Evolutionary conservation across 2,329 filamentous ascomycete species (phyloP).

Genomic region (Microdochium nivale): DNA sequence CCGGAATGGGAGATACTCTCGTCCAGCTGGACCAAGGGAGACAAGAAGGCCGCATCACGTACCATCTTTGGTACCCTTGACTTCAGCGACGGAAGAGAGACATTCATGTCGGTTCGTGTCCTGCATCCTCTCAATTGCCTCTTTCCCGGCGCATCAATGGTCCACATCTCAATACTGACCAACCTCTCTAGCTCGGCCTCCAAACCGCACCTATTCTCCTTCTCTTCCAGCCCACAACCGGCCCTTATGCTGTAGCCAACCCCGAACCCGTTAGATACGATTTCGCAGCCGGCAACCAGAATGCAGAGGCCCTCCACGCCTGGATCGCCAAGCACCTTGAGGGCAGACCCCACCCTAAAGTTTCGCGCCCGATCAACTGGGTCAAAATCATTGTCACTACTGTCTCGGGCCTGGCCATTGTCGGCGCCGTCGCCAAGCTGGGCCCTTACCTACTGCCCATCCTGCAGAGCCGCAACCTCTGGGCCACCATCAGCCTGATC

Average conservation of each 20-base stretch:
- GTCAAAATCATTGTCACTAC: constrained; percentile 60
- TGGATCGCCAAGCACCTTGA: constrained; percentile 77
- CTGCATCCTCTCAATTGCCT: background rate
- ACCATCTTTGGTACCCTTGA: constrained; percentile 80
- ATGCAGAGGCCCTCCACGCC: constrained; percentile 67
- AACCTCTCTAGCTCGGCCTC: constrained; percentile 61
- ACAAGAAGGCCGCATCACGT: constrained; percentile 64
- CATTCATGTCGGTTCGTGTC: constrained; percentile 73
- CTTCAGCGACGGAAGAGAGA: constrained; percentile 73
- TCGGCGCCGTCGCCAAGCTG: constrained; percentile 62
- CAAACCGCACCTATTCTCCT: constrained; percentile 90
- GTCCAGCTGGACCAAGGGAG: constrained; percentile 80
- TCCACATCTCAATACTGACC: constrained; percentile 2
- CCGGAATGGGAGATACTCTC: constrained; percentile 86
- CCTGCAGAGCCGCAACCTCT: constrained; percentile 83
- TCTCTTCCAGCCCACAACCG: constrained; percentile 76
- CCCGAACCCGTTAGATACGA: constrained; percentile 71
- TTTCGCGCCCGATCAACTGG: constrained; percentile 84
- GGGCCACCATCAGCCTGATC: constrained; percentile 85
- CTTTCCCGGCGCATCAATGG: background rate
- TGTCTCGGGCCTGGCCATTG: constrained; percentile 58
- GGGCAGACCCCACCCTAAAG: constrained; percentile 65
- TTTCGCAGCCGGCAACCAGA: constrained; percentile 65
- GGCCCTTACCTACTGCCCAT: constrained; percentile 75
- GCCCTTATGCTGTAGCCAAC: constrained; percentile 66